These are phyloP conservation scores for Pseudonitzschia pungens DNA, from an alignment of 108 stramenopile species.

Conservation along the genomic window DNA sequence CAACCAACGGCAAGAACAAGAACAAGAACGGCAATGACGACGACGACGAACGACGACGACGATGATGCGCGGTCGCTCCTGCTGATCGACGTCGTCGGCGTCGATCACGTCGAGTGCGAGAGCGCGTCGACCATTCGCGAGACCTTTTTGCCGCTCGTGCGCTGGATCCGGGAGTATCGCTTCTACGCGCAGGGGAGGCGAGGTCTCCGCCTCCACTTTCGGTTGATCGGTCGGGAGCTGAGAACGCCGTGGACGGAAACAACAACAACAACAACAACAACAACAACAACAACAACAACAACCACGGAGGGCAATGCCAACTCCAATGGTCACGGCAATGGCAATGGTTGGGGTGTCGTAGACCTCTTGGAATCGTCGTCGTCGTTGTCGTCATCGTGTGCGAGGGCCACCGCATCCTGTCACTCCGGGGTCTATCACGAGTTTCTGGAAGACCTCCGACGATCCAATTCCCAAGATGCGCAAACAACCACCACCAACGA, in stretches of 20 bases:
- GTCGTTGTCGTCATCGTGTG: constrained; percentile 5
- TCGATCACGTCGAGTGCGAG: constrained; percentile 76
- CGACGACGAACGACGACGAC: too few species aligned
- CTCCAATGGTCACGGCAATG: background rate
- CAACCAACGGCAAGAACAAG: too few species aligned
- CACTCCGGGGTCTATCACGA: constrained; percentile 71
- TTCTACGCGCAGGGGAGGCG: background rate
- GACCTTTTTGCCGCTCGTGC: constrained; percentile 63
- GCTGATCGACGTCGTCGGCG: constrained; percentile 73
- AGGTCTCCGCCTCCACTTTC: constrained; percentile 38
- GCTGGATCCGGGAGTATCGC: constrained; percentile 50
- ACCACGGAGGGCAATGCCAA: too few species aligned
- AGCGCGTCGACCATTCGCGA: constrained; percentile 52
- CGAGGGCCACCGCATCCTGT: constrained; percentile 58
- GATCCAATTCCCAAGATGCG: background rate
- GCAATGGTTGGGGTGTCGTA: constrained; percentile 10
- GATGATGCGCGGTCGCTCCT: too few species aligned
- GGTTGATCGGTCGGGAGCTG: constrained; percentile 74
- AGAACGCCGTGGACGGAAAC: too few species aligned
- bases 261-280: too few species aligned
- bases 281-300: too few species aligned
- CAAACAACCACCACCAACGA: too few species aligned
- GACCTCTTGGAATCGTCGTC: constrained; percentile 7
- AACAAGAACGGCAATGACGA: too few species aligned
- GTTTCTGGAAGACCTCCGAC: constrained; percentile 23